Base-by-base conservation (phyloP, 164 flowering plant species). In the Liriodendron chinense region DNA sequence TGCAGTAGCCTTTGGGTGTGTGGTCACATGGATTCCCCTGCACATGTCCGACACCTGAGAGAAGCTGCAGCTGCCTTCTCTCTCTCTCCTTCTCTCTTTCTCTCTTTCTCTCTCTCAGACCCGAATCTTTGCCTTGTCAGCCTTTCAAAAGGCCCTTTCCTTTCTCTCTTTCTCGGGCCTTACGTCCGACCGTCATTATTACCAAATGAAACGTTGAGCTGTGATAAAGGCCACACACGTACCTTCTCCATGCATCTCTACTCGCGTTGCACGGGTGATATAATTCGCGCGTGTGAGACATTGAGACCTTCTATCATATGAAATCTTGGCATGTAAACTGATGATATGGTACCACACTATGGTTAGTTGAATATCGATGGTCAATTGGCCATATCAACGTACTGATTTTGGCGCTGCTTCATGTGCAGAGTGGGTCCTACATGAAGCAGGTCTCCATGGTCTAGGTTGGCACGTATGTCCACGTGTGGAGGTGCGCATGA, bases 1-100 rank as follows among this genome's bases (percentile, higher is more conserved):
- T 78, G 76, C 84, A 80, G 80, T 61, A 72, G 80, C 72, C 72
- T 77, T 72, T 77, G 69, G 26, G 75, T 77, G 81, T 79, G 76
- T 74, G 83, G 82, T 86, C 87, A 82, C 85, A 85, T 85, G 87
- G 87, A 74, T 82, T 83, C 80, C 83, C 74, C 80, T 86, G 86
- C 72, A 71, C 67, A 69, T 66, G 74, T 76, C 80, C 84, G 74
- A 75, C 79, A 57, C 76, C 83, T 78, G 80, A 76, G 47, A 72
- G n/a, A 64, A 67, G 47, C 67, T 47, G 67, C 68, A 57, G 9
- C 71, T 47, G 13, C 68, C 22, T 9, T 2, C 79, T 28, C 69
- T 66, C 69, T 66, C 69, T 8, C 57, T 9, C 57, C 16, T 47
- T 66, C 69, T 66, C 69, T 8, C 57, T 9, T 10, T 14, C 69